Evolutionary conservation across 2,329 filamentous ascomycete species (phyloP), one percentile per base, ranked within the genome.

Genomic region (Cryoendolithus antarcticus): DNA sequence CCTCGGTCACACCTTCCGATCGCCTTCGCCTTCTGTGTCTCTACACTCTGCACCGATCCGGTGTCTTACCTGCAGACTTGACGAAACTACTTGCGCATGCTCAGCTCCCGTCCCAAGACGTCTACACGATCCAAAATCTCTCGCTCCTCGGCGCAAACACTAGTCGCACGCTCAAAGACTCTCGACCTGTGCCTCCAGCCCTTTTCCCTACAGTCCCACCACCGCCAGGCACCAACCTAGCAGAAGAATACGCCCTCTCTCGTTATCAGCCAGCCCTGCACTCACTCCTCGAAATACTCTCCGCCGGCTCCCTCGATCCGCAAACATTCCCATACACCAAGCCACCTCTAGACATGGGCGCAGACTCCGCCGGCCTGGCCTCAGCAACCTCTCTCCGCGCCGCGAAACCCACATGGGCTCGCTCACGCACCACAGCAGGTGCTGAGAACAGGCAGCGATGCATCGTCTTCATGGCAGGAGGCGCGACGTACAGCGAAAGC

Each of bases 321-420:
- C 59, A 59, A 31, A 56, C 58, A 9, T 71, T 70, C 43, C 64
- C 66, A 0, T 69, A 65, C 46, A 67, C 63, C 6, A 69, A 68
- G 45, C 66, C 66, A 19, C 64, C 84, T 43, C 62, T 83, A 1
- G 72, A 82, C 43, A 64, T 70, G 49, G 67, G 70, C 10, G 72
- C 74, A 44, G 72, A 75, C 41, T 74, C 80, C 43, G 65, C 69
- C 4, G 67, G 73, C 19, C 72, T 55, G 37, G 39, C 44, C 29
- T 55, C 63, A 2, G 60, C 64, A 1, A 59, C 82, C 9, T 96
- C 89, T 9, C 72, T 98, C 15, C 82, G 91, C 42, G 84, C 85
- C 7, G 86, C 86, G 10, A 93, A 94, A 54, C 91, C 89, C 2
- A 94, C 88, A 32, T 98, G 91, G 91, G 91, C 91, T 2, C 84